Evolutionary conservation across 805 yeast species (phyloP).

Genomic region (Naumovozyma castellii): DNA sequence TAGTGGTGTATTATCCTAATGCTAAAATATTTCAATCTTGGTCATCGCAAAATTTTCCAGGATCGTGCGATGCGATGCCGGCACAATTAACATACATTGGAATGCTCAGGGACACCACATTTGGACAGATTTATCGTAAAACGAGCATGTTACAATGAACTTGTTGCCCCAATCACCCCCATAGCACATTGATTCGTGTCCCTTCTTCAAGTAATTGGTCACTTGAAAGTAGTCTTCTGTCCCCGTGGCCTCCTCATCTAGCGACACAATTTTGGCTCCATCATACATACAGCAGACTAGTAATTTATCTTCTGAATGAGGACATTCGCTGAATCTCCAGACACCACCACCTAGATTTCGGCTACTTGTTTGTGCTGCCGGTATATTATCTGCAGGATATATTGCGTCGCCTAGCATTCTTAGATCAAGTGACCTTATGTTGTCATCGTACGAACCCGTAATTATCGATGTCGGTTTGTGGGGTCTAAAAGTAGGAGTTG

Average conservation of each 20-base stretch:
- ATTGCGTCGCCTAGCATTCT: conserved; percentile 40
- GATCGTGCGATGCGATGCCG: neutral
- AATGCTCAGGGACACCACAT: conserved; percentile 42
- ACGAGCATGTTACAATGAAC: conserved; percentile 75
- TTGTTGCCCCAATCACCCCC: conserved; percentile 80
- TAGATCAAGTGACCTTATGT: conserved; percentile 58
- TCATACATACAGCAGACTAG: conserved; percentile 91
- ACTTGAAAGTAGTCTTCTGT: conserved; percentile 28
- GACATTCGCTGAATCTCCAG: conserved; percentile 76
- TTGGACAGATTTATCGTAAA: conserved; percentile 79
- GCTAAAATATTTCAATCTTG: too few species aligned
- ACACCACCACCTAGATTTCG: conserved; percentile 83
- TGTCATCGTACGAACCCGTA: conserved; percentile 92
- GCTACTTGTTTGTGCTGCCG: conserved; percentile 34
- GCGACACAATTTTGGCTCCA: conserved; percentile 65
- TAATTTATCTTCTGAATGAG: conserved; percentile 38
- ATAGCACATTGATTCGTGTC: conserved; percentile 88
- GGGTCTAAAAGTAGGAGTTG: conserved; percentile 18
- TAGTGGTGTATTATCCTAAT: too few species aligned
- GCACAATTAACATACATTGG: neutral
- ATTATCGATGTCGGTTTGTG: conserved; percentile 23
- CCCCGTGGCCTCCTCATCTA: conserved; percentile 26
- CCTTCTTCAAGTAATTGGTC: conserved; percentile 38
- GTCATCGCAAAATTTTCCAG: neutral
- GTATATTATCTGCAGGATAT: conserved; percentile 42